Evolutionary conservation across 352 stramenopile species (phyloP).

Genomic region (Globisporangium alternatum): DNA sequence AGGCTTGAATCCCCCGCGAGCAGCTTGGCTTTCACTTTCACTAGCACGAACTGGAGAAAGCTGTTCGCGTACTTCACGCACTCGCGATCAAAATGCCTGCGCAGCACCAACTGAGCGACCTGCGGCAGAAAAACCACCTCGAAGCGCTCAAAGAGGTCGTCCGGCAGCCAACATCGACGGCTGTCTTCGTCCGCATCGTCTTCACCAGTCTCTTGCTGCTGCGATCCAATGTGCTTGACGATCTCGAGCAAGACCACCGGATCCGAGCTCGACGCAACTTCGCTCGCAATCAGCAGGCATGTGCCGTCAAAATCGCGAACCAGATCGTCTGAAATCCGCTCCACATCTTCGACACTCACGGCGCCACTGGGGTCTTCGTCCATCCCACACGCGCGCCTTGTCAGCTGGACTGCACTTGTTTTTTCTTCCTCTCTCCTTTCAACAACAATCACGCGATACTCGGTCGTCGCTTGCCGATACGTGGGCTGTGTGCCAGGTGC

Average conservation of each 20-base stretch:
- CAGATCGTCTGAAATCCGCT: conserved; percentile 33
- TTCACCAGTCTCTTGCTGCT: neutral
- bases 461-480: neutral
- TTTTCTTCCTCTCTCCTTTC: neutral
- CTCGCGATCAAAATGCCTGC: conserved; percentile 25
- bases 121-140: conserved; percentile 57
- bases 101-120: conserved; percentile 50
- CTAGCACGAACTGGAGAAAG: conserved; percentile 55
- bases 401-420: neutral
- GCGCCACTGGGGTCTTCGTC: conserved; percentile 5
- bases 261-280: conserved; percentile 33
- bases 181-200: conserved; percentile 3
- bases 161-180: conserved; percentile 20
- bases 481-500: neutral
- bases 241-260: conserved; percentile 30
- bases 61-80: conserved; percentile 32
- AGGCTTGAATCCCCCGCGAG: conserved; percentile 35
- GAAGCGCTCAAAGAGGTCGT: conserved; percentile 34
- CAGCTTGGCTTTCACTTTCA: conserved; percentile 25
- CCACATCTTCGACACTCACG: conserved; percentile 17
- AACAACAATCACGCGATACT: neutral
- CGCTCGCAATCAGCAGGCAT: conserved; percentile 35
- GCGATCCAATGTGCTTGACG: conserved; percentile 16
- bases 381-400: conserved; percentile 5
- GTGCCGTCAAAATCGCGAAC: conserved; percentile 51